phyloP scores from a whole-genome alignment of 306 rosid genomes.

The Malus sylvestris region DNA sequence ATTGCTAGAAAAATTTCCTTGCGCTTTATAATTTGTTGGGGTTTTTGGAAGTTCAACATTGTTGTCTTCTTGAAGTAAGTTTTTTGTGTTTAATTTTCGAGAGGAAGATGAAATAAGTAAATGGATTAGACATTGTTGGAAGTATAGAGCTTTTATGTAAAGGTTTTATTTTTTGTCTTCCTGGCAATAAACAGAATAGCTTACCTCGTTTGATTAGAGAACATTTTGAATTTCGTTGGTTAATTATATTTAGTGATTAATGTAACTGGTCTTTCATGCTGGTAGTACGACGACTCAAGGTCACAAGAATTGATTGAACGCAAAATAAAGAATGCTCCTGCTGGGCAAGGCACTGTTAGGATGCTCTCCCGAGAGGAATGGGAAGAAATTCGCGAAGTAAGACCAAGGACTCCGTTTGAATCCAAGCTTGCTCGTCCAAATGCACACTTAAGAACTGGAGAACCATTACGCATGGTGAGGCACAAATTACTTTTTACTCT shows the following conservation, averaged over 20 bases:
- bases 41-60: background rate
- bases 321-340: constrained; percentile 46
- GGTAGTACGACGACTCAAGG: constrained; percentile 65
- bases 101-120: background rate
- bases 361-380: constrained; percentile 53
- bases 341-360: constrained; percentile 48
- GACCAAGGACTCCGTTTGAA: constrained; percentile 59
- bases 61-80: background rate
- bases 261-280: background rate
- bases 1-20: background rate
- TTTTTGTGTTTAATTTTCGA: background rate
- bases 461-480: constrained; percentile 38
- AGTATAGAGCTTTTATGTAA: background rate
- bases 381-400: constrained; percentile 43
- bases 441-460: constrained; percentile 54
- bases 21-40: background rate
- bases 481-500: background rate
- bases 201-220: background rate
- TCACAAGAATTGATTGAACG: constrained; percentile 51
- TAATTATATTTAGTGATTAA: background rate
- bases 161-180: background rate
- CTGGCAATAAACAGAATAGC: background rate
- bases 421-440: constrained; percentile 59
- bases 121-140: background rate
- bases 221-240: background rate